phyloP scores from a whole-genome alignment of 73 alveolate species.

The Paramecium biaurelia region DNA sequence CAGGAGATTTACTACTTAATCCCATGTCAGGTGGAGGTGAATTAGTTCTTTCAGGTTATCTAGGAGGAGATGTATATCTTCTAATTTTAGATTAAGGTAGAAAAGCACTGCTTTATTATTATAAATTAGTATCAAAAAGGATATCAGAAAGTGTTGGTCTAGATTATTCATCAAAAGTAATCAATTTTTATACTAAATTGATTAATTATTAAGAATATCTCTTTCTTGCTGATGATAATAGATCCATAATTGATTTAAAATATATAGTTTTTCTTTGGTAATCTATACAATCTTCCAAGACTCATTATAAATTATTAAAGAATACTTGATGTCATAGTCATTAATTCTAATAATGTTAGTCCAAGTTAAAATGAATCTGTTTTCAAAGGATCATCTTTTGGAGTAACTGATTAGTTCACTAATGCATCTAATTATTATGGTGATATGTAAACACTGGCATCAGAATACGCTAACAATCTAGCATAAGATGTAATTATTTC shows the following conservation, averaged over 20 bases:
- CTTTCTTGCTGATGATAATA: conserved; percentile 11
- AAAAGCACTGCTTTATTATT: not conserved
- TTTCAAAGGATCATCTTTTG: not conserved
- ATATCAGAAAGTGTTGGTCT: not conserved
- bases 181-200: not conserved
- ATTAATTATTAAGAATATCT: not conserved
- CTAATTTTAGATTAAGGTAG: not conserved
- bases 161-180: not conserved
- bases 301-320: not conserved
- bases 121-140: not conserved
- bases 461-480: not conserved
- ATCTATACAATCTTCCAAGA: not conserved
- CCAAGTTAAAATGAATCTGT: conserved; percentile 11
- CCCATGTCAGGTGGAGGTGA: conserved; percentile 21
- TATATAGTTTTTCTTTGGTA: not conserved
- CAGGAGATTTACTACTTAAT: not conserved
- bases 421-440: not conserved
- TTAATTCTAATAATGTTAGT: not conserved
- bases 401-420: not conserved
- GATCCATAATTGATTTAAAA: not conserved
- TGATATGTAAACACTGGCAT: not conserved
- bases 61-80: not conserved
- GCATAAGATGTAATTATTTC: conserved; percentile 28
- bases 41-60: not conserved
- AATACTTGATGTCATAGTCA: conserved; percentile 32